Conservation (phyloP, 352 stramenopile genomes). For the Globisporangium ultimum region DNA sequence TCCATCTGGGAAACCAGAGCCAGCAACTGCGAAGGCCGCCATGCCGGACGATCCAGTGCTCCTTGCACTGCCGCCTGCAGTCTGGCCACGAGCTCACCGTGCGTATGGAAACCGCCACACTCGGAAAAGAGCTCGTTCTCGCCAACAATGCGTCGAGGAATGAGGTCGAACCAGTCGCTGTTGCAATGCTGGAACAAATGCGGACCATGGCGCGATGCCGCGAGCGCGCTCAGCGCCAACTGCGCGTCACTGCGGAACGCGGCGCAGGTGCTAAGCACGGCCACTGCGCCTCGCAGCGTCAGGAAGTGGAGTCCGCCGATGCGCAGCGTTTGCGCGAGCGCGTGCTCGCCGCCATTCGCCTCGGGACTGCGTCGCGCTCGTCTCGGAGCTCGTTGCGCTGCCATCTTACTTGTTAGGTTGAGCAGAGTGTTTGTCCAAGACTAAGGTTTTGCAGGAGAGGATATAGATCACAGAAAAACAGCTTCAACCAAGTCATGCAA, state of each 20-base stretch:
- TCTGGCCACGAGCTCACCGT: not conserved
- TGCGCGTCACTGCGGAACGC: not conserved
- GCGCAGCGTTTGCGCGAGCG: not conserved
- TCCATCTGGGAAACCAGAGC: not conserved
- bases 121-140: not conserved
- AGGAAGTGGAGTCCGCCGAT: slow-evolving; percentile 3
- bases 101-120: not conserved
- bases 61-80: not conserved
- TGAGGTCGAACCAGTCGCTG: slow-evolving; percentile 6
- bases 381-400: not conserved
- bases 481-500: too few relatives aligned
- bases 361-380: not conserved
- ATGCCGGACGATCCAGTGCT: too few relatives aligned
- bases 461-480: too few relatives aligned
- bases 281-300: not conserved
- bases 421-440: too few relatives aligned
- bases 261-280: not conserved
- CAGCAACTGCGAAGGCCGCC: not conserved
- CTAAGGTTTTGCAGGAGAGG: too few relatives aligned
- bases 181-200: slow-evolving; percentile 5
- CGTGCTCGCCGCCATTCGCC: not conserved
- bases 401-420: not conserved
- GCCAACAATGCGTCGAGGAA: slow-evolving; percentile 2
- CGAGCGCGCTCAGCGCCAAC: not conserved
- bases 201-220: not conserved